These are phyloP conservation scores for Sonneratia caseolaris DNA, from an alignment of 345 rosid species.

Conservation along the genomic window DNA sequence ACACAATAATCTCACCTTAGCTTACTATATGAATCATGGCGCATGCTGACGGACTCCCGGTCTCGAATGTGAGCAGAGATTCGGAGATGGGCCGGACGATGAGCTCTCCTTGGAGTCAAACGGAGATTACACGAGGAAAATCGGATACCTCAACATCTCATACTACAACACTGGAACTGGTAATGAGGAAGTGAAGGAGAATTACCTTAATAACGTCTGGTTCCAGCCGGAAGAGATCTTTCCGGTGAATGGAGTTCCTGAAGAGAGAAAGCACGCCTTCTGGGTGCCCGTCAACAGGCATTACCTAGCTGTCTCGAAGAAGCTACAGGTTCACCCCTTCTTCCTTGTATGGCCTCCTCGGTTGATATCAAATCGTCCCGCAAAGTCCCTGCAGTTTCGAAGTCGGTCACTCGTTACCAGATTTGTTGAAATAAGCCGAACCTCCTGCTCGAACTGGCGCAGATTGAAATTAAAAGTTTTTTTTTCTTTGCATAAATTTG, in stretches of 20 bases:
- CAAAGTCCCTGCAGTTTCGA: not conserved
- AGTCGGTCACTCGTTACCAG: not conserved
- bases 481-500: not conserved
- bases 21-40: not conserved
- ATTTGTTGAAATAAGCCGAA: not conserved
- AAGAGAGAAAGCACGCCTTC: conserved; percentile 46
- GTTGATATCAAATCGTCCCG: not conserved
- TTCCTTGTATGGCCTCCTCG: not conserved
- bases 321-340: conserved; percentile 26
- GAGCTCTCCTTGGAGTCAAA: conserved; percentile 47
- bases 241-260: conserved; percentile 53
- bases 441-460: too few relatives aligned
- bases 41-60: not conserved
- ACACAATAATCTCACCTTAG: too few relatives aligned
- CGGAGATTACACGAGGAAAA: conserved; percentile 56
- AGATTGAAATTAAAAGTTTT: too few relatives aligned
- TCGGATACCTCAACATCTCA: conserved; percentile 46
- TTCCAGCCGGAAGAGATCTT: conserved; percentile 76
- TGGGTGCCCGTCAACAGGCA: conserved; percentile 53
- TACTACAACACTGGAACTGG: conserved; percentile 18
- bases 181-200: conserved; percentile 12
- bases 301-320: conserved; percentile 31
- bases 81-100: conserved; percentile 45
- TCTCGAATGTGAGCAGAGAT: conserved; percentile 27
- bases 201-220: conserved; percentile 55